phyloP scores from a whole-genome alignment of 2,329 filamentous ascomycete species.

The Thelonectria rubi region DNA sequence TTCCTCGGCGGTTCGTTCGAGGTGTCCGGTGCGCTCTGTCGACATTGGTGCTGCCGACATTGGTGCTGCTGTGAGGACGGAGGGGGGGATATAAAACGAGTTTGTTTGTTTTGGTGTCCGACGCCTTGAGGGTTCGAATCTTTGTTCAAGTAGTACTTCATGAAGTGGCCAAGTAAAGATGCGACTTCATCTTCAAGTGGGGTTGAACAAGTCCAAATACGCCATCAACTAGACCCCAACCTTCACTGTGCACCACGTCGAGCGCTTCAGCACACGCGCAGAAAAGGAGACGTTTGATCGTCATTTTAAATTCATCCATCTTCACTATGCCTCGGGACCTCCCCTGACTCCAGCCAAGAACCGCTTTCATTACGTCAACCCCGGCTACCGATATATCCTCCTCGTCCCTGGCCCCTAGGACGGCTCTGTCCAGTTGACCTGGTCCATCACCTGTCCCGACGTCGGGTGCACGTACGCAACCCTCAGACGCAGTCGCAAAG shows the following conservation, averaged over 20 bases:
- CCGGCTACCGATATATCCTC: constrained; percentile 9
- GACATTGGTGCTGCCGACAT: constrained; percentile 34
- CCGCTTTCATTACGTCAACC: constrained; percentile 23
- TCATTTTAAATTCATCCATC: constrained; percentile 41
- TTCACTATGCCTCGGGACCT: constrained; percentile 32
- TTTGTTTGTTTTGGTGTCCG: no score
- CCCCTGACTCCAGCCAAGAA: constrained; percentile 23
- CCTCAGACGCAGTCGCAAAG: constrained; percentile 85
- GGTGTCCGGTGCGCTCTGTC: constrained; percentile 30
- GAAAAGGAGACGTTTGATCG: constrained; percentile 34
- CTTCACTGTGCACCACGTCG: neutral
- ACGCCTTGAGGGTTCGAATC: no score
- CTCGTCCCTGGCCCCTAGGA: constrained; percentile 44
- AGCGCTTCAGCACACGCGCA: neutral
- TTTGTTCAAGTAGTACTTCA: neutral
- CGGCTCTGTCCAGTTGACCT: constrained; percentile 96
- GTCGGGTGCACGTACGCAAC: constrained; percentile 80
- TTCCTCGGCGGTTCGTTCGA: constrained; percentile 65
- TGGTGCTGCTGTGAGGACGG: no score
- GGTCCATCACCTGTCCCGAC: constrained; percentile 79
- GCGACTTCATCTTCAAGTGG: neutral
- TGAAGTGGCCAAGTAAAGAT: no score
- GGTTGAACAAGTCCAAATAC: neutral
- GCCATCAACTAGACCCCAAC: neutral
- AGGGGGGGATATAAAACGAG: no score